Percentiles rank a stretch among this genome's conserved stretches.
Evolutionary conservation across 768 basidiomycete species (phyloP).

Genomic region (Lactifluus echinatus): DNA sequence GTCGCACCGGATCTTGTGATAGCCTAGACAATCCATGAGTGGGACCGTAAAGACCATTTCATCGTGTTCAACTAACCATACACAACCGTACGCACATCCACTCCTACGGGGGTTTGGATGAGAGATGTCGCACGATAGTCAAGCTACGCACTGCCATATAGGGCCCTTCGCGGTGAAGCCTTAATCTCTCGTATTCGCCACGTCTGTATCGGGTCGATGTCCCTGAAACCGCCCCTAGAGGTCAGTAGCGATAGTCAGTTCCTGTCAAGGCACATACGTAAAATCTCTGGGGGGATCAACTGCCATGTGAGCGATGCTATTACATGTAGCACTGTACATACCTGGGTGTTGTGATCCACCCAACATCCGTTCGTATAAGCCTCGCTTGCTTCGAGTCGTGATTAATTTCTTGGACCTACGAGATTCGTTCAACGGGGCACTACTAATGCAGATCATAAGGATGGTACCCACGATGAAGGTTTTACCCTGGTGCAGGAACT

Average conservation of each 20-base stretch:
- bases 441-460: background rate
- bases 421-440: background rate
- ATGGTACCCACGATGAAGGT: slow-evolving; percentile 56
- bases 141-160: slow-evolving; percentile 59
- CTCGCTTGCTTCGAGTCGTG: slow-evolving; percentile 71
- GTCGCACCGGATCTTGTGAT: slow-evolving; percentile 64
- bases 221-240: slow-evolving; percentile 17
- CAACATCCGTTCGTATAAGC: slow-evolving; percentile 66
- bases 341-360: slow-evolving; percentile 74
- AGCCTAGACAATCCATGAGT: slow-evolving; percentile 39
- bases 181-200: slow-evolving; percentile 62
- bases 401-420: slow-evolving; percentile 66
- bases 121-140: background rate
- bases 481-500: slow-evolving; percentile 86
- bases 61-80: slow-evolving; percentile 45
- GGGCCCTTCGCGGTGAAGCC: slow-evolving; percentile 44
- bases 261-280: slow-evolving; percentile 43
- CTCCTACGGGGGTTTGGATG: slow-evolving; percentile 32
- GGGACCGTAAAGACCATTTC: background rate
- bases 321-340: slow-evolving; percentile 19
- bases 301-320: background rate
- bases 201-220: slow-evolving; percentile 71
- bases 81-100: slow-evolving; percentile 58
- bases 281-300: slow-evolving; percentile 47
- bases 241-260: background rate